Evolutionary conservation across 2,329 filamentous ascomycete genomes (phyloP).

Genomic region (Trichoderma gracile): DNA sequence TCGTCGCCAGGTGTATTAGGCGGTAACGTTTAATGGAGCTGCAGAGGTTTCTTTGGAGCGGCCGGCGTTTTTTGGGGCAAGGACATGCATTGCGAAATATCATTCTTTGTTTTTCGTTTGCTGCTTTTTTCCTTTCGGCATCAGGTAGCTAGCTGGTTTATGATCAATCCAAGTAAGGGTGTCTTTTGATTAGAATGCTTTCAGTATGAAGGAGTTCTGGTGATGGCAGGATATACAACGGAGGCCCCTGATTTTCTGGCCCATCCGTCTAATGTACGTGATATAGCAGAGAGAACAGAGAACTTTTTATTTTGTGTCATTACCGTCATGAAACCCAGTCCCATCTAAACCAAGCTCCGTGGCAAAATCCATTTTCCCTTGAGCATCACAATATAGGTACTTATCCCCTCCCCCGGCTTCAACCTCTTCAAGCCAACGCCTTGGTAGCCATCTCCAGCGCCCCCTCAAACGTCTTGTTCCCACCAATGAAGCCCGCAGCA

Average conservation of each 20-base stretch:
- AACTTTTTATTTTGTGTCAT: no score
- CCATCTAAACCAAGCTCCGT: no score
- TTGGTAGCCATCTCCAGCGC: slow-evolving; percentile 82
- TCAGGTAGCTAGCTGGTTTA: background rate
- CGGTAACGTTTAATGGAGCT: background rate
- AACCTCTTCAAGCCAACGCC: slow-evolving; percentile 52
- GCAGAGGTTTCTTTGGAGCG: slow-evolving; percentile 8
- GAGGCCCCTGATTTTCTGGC: no score
- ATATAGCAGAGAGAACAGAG: no score
- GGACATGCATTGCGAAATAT: slow-evolving; percentile 16
- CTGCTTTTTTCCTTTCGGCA: background rate
- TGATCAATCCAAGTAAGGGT: background rate
- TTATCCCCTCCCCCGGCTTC: background rate
- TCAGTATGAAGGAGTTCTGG: no score
- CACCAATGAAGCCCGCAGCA: slow-evolving; percentile 92
- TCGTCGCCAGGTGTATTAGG: background rate
- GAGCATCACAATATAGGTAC: background rate
- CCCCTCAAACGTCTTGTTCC: slow-evolving; percentile 88
- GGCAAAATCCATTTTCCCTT: no score
- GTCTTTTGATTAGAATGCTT: background rate
- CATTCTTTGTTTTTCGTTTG: background rate
- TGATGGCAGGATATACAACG: no score
- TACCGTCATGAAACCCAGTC: no score
- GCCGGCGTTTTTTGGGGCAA: slow-evolving; percentile 15
- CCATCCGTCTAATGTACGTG: no score